These are phyloP conservation scores for Miscanthus lutarioriparius DNA, from an alignment of 176 grass and related monocot genomes.

Conservation along the genomic window DNA sequence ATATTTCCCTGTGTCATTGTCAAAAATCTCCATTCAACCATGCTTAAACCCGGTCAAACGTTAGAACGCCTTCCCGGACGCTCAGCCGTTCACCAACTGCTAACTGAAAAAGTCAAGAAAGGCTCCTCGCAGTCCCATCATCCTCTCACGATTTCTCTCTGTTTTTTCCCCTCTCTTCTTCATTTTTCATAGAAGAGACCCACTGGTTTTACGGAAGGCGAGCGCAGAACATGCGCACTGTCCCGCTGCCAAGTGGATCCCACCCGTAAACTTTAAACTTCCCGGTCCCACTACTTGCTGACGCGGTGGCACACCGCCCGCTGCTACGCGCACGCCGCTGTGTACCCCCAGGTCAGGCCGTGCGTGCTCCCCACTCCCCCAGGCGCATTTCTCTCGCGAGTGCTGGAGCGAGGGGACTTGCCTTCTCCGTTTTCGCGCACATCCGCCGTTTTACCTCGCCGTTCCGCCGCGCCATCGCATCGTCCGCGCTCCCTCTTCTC, in stretches of 20 bases:
- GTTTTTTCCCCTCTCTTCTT: background rate
- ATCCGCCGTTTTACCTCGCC: background rate
- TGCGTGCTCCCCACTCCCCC: background rate
- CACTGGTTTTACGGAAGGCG: too few species aligned
- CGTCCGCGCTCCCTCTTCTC: background rate
- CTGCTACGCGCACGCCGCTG: constrained; percentile 42
- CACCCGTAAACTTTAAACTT: background rate
- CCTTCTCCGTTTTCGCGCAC: background rate
- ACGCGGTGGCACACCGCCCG: background rate
- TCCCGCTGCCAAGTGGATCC: background rate
- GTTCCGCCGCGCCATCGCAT: constrained; percentile 12
- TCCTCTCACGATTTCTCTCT: background rate
- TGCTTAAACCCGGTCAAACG: background rate
- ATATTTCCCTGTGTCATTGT: background rate
- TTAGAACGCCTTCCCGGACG: background rate
- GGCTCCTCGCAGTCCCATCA: background rate
- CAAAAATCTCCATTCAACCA: background rate
- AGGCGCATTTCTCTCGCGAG: background rate
- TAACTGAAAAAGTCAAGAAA: background rate
- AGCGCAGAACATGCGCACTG: background rate
- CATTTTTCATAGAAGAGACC: background rate
- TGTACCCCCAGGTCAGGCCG: constrained; percentile 2
- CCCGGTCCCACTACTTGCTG: background rate
- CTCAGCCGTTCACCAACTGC: constrained; percentile 1
- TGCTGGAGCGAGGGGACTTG: constrained; percentile 27